Base-by-base conservation (phyloP, 192 early-diverging fungal species). In the Gryganskiella cystojenkinii region DNA sequence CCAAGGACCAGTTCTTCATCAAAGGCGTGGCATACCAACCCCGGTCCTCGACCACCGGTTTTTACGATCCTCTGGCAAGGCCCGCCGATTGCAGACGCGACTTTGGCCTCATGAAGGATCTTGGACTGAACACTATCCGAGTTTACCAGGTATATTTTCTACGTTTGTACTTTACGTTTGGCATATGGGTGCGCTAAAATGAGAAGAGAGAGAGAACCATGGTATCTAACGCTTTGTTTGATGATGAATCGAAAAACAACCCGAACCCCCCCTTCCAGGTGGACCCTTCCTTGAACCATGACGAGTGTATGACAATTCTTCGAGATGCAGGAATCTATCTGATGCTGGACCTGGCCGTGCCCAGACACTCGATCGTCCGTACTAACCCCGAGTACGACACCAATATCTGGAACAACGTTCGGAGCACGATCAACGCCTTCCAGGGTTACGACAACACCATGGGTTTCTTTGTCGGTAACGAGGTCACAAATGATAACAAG, bases 1-100 rank as follows among this genome's bases (percentile, higher is more conserved):
- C 88, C 7, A 89, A 91, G 71, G 82, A 89, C 27, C 90, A 93
- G 73, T 91, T 93, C 83, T 91, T 89, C 55, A 82, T 91, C 82
- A 91, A 91, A 79, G 91, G 90, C 56, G 84, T 91, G 19, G 90
- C 84, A n/a, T 93, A 93, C 66, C 91, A 92, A 66, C 92, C 92
- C 22, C 82, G 84, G 33, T 80, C 74, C 17, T 70, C 76, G 55
- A 70, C 63, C 22, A 44, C 54, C 17, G 79, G 76, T 28, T 69
- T 64, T 31, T 78, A 61, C 33, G 92, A 92, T 67, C 92, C 92
- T 28, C 82, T 93, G 40, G 81, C 89, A 11, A 87, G 90, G 61
- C 70, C 71, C 40, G 65, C 65, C 22, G 83, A 68, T 44, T 93
- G 92, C 76, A 80, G 74, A 58, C 87, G 90, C 61, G 90, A 93